phyloP scores from a whole-genome alignment of 495 filamentous ascomycete genomes.

The Aeminium ludgeri region DNA sequence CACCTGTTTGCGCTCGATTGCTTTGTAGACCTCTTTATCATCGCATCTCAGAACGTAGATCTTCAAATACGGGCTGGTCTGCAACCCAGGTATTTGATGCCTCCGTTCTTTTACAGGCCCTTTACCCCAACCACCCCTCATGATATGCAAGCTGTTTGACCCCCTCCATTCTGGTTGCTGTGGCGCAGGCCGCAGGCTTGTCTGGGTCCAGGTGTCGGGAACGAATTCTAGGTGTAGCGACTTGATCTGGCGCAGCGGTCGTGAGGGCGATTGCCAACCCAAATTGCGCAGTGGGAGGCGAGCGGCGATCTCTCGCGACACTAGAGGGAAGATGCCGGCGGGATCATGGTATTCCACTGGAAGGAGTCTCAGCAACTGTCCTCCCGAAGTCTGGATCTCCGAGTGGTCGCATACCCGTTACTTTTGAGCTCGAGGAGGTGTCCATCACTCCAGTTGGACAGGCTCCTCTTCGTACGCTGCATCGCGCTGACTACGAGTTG shows the following conservation, averaged over 20 bases:
- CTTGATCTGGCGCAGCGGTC: constrained; percentile 79
- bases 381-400: neutral
- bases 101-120: constrained; percentile 44
- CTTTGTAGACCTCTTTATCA: constrained; percentile 86
- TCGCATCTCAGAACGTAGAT: constrained; percentile 77
- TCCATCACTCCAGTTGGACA: constrained; percentile 19
- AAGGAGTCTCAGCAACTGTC: constrained; percentile 1
- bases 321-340: constrained; percentile 59
- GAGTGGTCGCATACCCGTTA: constrained; percentile 39
- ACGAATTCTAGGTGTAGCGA: constrained; percentile 80
- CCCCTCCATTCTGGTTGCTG: constrained; percentile 4
- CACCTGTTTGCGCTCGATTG: constrained; percentile 53
- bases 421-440: constrained; percentile 49
- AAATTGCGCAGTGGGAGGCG: constrained; percentile 83
- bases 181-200: constrained; percentile 5
- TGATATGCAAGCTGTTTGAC: constrained; percentile 15
- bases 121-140: constrained; percentile 12
- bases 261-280: constrained; percentile 87
- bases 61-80: constrained; percentile 89
- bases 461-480: constrained; percentile 3
- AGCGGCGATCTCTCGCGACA: constrained; percentile 58
- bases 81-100: constrained; percentile 88
- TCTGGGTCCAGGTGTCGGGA: constrained; percentile 23
- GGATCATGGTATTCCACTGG: constrained; percentile 65
- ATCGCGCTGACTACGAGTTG: constrained; percentile 6